A percentile compares a stretch with the other conserved stretches of the same genome.
phyloP scores from a whole-genome alignment of 495 filamentous ascomycete species.

The Neurospora sp. region DNA sequence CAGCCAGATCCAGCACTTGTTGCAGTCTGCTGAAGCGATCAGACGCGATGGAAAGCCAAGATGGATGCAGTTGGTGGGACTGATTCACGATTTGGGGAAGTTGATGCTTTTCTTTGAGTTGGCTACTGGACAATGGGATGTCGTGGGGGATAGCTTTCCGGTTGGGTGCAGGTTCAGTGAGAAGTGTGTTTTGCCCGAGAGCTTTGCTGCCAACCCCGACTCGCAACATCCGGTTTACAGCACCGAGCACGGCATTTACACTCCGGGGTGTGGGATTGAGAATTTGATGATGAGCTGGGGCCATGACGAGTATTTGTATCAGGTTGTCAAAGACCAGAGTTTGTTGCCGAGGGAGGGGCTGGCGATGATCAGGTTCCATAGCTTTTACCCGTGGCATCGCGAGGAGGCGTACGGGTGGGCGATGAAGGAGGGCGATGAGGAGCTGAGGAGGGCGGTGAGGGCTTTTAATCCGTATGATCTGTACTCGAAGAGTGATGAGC shows the following conservation, averaged over 20 bases:
- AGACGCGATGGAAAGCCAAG: slow-evolving; percentile 78
- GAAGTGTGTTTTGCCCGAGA: slow-evolving; percentile 66
- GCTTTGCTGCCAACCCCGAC: slow-evolving; percentile 66
- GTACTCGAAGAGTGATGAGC: slow-evolving; percentile 82
- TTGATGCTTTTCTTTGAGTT: slow-evolving; percentile 70
- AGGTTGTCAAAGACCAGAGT: slow-evolving; percentile 68
- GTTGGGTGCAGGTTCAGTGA: slow-evolving; percentile 77
- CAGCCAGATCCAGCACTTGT: slow-evolving; percentile 76
- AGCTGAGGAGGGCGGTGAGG: slow-evolving; percentile 67
- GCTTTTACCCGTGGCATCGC: slow-evolving; percentile 83
- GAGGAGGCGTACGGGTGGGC: slow-evolving; percentile 66
- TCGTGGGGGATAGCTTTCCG: slow-evolving; percentile 85
- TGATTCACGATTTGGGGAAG: slow-evolving; percentile 89
- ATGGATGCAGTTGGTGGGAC: slow-evolving; percentile 83
- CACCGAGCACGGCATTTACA: slow-evolving; percentile 68
- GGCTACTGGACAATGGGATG: slow-evolving; percentile 80
- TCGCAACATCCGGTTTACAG: slow-evolving; percentile 52
- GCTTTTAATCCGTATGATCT: slow-evolving; percentile 89
- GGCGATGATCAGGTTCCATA: slow-evolving; percentile 85
- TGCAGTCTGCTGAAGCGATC: slow-evolving; percentile 81
- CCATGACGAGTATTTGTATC: slow-evolving; percentile 86
- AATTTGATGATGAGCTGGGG: slow-evolving; percentile 87
- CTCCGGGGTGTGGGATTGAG: slow-evolving; percentile 62
- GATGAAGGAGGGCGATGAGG: slow-evolving; percentile 71
- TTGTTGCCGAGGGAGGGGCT: slow-evolving; percentile 68